Conservation (phyloP, 108 stramenopile genomes). For the Nitzschia sp. region DNA sequence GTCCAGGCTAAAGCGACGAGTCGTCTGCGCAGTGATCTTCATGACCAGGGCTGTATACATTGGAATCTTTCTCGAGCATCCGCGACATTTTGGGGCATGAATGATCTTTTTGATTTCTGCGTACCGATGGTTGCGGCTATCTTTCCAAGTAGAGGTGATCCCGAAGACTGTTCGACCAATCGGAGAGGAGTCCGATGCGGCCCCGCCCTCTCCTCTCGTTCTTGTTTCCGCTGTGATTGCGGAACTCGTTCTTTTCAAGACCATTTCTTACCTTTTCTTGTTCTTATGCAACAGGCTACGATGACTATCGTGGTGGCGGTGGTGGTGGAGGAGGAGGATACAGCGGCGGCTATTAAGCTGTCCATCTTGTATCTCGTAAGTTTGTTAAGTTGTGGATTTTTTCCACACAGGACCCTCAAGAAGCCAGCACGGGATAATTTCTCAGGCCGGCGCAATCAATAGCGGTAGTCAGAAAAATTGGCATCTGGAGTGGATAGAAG, state of each 20-base stretch:
- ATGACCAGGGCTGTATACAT: neutral
- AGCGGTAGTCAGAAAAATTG: constrained; percentile 38
- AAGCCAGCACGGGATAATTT: neutral
- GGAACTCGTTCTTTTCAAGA: neutral
- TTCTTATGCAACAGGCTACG: constrained; percentile 24
- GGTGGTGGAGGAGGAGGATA: constrained; percentile 44
- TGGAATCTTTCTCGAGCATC: neutral
- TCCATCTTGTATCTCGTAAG: neutral
- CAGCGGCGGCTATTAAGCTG: constrained; percentile 41
- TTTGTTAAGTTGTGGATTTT: neutral
- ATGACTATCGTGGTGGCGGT: constrained; percentile 38
- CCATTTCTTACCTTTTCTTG: neutral
- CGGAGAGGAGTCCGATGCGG: too few relatives aligned
- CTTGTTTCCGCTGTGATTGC: neutral
- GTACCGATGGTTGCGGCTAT: neutral
- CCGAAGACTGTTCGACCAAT: neutral
- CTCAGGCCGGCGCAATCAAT: neutral
- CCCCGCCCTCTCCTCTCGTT: neutral
- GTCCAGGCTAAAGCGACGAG: neutral
- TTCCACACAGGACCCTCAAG: neutral
- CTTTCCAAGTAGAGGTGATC: neutral
- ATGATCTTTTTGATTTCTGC: neutral
- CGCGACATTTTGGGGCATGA: neutral
- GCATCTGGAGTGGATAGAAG: constrained; percentile 29
- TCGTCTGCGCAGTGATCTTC: neutral